Conservation (phyloP, 2,329 filamentous ascomycete genomes). For the Venturia oleaginea region DNA sequence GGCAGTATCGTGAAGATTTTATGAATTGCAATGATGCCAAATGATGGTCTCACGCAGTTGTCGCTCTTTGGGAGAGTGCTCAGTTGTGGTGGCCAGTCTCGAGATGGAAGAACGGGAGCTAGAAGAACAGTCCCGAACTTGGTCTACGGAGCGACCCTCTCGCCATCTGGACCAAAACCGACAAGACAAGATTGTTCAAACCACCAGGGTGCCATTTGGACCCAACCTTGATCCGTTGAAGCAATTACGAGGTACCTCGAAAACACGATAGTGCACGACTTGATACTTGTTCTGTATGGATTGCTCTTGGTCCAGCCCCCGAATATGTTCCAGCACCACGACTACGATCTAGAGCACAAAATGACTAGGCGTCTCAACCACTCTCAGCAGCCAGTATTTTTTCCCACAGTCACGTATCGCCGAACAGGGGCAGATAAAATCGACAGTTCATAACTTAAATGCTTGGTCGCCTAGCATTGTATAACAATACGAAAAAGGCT, state of each 20-base stretch:
- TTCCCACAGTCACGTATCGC: background rate
- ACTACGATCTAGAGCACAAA: background rate
- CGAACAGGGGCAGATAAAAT: background rate
- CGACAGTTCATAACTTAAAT: background rate
- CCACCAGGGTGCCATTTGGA: background rate
- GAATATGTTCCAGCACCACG: background rate
- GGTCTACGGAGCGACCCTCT: background rate
- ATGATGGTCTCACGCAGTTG: background rate
- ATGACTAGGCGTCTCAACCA: background rate
- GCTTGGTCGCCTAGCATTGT: background rate
- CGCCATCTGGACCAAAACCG: background rate
- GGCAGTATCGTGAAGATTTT: background rate
- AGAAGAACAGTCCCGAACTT: background rate
- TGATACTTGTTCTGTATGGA: background rate
- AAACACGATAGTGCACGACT: background rate
- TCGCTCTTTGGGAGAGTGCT: background rate
- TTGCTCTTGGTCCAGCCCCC: background rate
- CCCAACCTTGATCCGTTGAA: background rate
- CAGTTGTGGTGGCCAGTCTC: background rate
- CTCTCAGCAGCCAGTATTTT: background rate
- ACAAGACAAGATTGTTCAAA: background rate
- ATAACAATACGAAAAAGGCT: background rate
- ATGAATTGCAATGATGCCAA: background rate
- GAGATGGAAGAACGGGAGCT: conserved; percentile 1
- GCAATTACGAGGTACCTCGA: background rate